These are phyloP conservation scores for Alternaria viburni DNA, from an alignment of 2,329 filamentous ascomycete species.

Conservation along the genomic window DNA sequence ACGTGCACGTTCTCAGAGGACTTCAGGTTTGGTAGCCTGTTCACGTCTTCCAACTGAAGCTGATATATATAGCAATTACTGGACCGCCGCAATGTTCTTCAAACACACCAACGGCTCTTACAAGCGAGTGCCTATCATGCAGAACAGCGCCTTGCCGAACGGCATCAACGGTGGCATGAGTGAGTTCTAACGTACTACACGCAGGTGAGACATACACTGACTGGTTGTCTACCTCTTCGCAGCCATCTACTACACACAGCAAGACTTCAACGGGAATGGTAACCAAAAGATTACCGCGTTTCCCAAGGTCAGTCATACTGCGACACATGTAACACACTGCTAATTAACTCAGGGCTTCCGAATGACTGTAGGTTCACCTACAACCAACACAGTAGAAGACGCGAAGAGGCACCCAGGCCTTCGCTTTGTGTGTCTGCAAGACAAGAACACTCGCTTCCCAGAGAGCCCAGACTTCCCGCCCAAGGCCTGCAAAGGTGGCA, in stretches of 20 bases:
- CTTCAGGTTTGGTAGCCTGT: slow-evolving; percentile 11
- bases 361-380: slow-evolving; percentile 43
- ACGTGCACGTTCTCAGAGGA: slow-evolving; percentile 27
- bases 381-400: slow-evolving; percentile 16
- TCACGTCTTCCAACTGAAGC: neutral
- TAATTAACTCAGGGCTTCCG: slow-evolving; percentile 32
- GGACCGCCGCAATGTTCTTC: slow-evolving; percentile 42
- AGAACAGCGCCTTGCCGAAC: slow-evolving; percentile 17
- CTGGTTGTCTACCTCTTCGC: neutral
- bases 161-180: slow-evolving; percentile 43
- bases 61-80: slow-evolving; percentile 28
- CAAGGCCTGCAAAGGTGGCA: slow-evolving; percentile 7
- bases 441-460: slow-evolving; percentile 30
- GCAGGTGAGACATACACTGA: neutral
- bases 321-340: no score
- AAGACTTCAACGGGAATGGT: slow-evolving; percentile 43
- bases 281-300: slow-evolving; percentile 33
- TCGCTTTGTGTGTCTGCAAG: slow-evolving; percentile 14
- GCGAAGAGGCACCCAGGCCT: slow-evolving; percentile 5
- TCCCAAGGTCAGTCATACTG: slow-evolving; percentile 25
- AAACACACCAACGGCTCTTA: slow-evolving; percentile 36
- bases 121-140: slow-evolving; percentile 30
- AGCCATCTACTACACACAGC: slow-evolving; percentile 40
- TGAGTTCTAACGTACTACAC: neutral
- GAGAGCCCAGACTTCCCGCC: slow-evolving; percentile 13